These are phyloP conservation scores for Candida sakaeoensis DNA, from an alignment of 805 yeast genomes.

Conservation along the genomic window DNA sequence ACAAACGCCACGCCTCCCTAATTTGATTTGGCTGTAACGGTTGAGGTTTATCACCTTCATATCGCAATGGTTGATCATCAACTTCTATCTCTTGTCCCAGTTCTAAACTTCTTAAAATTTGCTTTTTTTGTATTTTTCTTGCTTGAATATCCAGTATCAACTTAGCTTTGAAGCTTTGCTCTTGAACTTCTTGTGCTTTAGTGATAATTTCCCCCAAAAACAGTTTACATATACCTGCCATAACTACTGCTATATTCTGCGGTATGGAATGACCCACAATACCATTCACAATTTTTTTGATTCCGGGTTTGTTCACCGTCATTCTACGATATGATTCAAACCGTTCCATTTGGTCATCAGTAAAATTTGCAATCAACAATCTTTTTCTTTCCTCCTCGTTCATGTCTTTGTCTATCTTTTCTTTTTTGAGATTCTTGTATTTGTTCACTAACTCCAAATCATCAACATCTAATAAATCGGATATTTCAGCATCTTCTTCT, in stretches of 20 bases:
- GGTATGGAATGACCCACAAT: constrained; percentile 78
- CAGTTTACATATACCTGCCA: constrained; percentile 85
- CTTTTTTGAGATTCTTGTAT: constrained; percentile 28
- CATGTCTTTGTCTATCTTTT: constrained; percentile 24
- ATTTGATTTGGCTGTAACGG: constrained; percentile 83
- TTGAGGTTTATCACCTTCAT: constrained; percentile 41
- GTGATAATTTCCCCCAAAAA: constrained; percentile 89
- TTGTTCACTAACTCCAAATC: constrained; percentile 28
- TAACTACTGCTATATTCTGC: constrained; percentile 71
- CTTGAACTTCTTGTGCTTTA: constrained; percentile 69
- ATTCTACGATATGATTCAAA: constrained; percentile 86
- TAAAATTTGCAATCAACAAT: constrained; percentile 66
- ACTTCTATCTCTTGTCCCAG: constrained; percentile 34
- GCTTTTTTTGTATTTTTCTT: constrained; percentile 36
- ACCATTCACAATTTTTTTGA: constrained; percentile 75
- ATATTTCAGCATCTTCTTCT: constrained; percentile 18
- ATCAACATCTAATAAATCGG: constrained; percentile 33
- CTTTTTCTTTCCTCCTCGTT: constrained; percentile 55
- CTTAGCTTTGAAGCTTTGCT: constrained; percentile 45
- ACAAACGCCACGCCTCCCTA: constrained; percentile 83
- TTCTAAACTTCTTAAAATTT: constrained; percentile 35
- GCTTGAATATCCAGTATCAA: constrained; percentile 32
- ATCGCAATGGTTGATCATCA: constrained; percentile 21
- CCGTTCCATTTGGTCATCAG: constrained; percentile 78
- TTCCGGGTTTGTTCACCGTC: constrained; percentile 55